A percentile compares a stretch with the other conserved stretches of the same genome.
Conservation (phyloP, 106 monocot genomes). For the Allium fistulosum region DNA sequence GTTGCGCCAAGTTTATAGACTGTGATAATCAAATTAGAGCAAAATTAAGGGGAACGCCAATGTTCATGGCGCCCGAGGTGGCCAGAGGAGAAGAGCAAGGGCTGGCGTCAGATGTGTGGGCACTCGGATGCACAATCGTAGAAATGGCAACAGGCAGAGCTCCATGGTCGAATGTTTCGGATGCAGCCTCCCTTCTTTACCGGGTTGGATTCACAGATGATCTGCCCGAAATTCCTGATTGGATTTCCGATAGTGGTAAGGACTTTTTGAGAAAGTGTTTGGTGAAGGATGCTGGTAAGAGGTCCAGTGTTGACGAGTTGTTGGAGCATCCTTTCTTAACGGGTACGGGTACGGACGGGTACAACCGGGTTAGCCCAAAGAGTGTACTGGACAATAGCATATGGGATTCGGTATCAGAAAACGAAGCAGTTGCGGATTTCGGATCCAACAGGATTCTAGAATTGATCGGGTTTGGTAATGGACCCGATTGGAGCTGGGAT, state of each 20-base stretch:
- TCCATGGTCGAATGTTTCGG: constrained; percentile 20
- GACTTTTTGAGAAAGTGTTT: constrained; percentile 42
- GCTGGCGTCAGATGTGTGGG: constrained; percentile 30
- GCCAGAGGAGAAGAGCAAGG: constrained; percentile 28
- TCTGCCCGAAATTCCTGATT: constrained; percentile 21
- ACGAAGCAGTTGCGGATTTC: constrained; percentile 1
- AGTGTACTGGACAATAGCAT: constrained; percentile 4
- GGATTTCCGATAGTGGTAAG: constrained; percentile 25
- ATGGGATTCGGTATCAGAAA: constrained; percentile 37
- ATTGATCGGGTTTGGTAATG: not conserved
- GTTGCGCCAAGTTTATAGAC: constrained; percentile 35
- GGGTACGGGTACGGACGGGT: not conserved
- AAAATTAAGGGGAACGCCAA: constrained; percentile 22
- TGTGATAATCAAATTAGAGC: not conserved
- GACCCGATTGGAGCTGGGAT: constrained; percentile 22
- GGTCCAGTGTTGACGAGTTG: constrained; percentile 11
- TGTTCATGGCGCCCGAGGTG: constrained; percentile 57
- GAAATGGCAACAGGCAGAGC: constrained; percentile 34
- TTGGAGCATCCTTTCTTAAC: constrained; percentile 11
- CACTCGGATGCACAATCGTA: constrained; percentile 24
- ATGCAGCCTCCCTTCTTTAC: constrained; percentile 19
- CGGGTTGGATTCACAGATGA: constrained; percentile 29
- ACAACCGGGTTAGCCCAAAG: constrained; percentile 10
- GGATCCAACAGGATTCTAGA: constrained; percentile 3
- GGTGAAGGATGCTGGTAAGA: constrained; percentile 7